Evolutionary conservation across 1,284 basidiomycete genomes (phyloP).

Genomic region (Ganoderma resinaceum): DNA sequence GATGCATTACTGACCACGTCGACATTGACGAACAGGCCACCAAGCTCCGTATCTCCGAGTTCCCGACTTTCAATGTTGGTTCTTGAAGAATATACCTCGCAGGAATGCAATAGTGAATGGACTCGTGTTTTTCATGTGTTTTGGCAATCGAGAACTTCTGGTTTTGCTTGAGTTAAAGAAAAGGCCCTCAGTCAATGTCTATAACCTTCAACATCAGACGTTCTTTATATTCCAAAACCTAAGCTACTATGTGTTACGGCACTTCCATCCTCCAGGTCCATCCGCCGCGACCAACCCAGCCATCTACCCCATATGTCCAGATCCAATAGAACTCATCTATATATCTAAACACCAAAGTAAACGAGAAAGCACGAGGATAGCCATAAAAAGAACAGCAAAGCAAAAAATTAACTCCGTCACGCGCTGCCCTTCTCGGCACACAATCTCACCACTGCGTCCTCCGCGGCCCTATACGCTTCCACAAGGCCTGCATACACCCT

Average conservation of each 20-base stretch:
- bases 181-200: not conserved
- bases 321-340: not conserved
- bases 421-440: conserved; percentile 27
- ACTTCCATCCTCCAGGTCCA: not conserved
- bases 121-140: not conserved
- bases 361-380: not conserved
- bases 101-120: not conserved
- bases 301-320: too few species aligned
- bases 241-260: not conserved
- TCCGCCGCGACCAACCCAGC: too few species aligned
- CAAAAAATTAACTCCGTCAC: conserved; percentile 1
- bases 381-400: not conserved
- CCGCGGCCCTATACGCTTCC: conserved; percentile 47
- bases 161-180: not conserved
- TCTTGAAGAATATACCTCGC: not conserved
- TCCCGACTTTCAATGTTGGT: not conserved
- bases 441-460: conserved; percentile 45
- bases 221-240: not conserved
- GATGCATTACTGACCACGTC: not conserved
- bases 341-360: not conserved
- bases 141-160: not conserved
- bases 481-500: conserved; percentile 43
- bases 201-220: not conserved
- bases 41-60: conserved; percentile 10
- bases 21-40: not conserved